A percentile compares a stretch with the other conserved stretches of the same genome.
phyloP scores from a whole-genome alignment of 1,284 basidiomycete species.

The Wolfiporia cocos region DNA sequence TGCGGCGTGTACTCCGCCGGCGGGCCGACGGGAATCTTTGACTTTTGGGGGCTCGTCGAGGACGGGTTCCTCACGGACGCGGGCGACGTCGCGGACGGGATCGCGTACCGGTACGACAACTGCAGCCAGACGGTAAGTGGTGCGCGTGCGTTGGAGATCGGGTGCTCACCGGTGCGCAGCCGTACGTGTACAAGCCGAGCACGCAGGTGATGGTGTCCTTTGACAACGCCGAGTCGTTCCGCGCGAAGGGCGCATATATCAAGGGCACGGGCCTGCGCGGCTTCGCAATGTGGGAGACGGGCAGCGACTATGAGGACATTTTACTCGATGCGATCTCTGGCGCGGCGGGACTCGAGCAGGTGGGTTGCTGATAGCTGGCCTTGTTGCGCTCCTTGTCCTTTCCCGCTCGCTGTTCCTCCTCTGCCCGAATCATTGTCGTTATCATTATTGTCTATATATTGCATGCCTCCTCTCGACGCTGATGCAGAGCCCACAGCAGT shows the following conservation, averaged over 20 bases:
- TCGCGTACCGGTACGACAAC: slow-evolving; percentile 35
- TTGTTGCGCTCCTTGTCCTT: no score
- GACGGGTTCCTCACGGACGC: slow-evolving; percentile 29
- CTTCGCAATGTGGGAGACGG: slow-evolving; percentile 60
- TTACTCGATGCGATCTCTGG: slow-evolving; percentile 47
- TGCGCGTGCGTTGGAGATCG: neutral
- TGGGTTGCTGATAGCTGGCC: no score
- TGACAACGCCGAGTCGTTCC: slow-evolving; percentile 33
- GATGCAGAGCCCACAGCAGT: no score
- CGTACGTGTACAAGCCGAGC: slow-evolving; percentile 38
- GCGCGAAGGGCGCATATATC: slow-evolving; percentile 57
- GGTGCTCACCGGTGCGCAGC: slow-evolving; percentile 21
- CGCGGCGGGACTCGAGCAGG: slow-evolving; percentile 9
- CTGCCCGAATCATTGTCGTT: no score
- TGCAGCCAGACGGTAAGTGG: slow-evolving; percentile 43
- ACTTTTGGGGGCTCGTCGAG: slow-evolving; percentile 36
- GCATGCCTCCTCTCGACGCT: no score
- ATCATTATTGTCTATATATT: no score
- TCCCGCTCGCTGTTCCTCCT: no score
- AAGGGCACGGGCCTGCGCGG: slow-evolving; percentile 43
- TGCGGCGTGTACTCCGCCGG: slow-evolving; percentile 32
- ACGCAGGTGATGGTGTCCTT: slow-evolving; percentile 34
- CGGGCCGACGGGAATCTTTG: slow-evolving; percentile 31
- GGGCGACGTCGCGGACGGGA: slow-evolving; percentile 32
- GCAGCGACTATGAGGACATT: slow-evolving; percentile 50